Evolutionary conservation across 306 rosid genomes (phyloP).

Genomic region (Prunus mume): DNA sequence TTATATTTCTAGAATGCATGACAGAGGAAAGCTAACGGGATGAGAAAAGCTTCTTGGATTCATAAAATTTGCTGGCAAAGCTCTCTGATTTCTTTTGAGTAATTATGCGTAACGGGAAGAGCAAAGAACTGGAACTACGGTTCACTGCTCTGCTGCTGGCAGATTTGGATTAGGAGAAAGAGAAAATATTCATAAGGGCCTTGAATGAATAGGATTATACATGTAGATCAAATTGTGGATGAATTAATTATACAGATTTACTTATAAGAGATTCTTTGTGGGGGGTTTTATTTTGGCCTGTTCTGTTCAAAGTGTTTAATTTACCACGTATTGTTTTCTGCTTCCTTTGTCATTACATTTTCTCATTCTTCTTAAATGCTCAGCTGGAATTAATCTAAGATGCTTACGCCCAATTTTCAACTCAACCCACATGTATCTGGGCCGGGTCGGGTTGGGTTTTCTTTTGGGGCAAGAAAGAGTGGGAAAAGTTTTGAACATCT

Average conservation of each 20-base stretch:
- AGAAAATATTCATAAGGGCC: neutral
- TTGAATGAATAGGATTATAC: neutral
- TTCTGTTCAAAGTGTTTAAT: neutral
- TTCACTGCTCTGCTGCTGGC: neutral
- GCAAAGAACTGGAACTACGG: neutral
- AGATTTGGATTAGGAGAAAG: neutral
- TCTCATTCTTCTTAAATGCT: neutral
- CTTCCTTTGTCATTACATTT: neutral
- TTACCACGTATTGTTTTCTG: neutral
- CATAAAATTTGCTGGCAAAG: slow-evolving; percentile 11
- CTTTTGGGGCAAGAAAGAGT: neutral
- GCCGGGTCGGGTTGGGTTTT: too few relatives aligned
- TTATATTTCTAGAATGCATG: slow-evolving; percentile 16
- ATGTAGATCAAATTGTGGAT: neutral
- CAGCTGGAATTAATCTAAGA: too few relatives aligned
- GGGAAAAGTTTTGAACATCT: neutral
- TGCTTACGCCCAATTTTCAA: too few relatives aligned
- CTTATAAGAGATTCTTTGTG: neutral
- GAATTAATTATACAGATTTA: neutral
- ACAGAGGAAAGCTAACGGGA: slow-evolving; percentile 6
- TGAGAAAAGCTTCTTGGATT: slow-evolving; percentile 7
- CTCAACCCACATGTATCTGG: too few relatives aligned
- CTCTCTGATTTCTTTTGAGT: neutral
- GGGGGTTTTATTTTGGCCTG: neutral
- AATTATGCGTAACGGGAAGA: neutral